phyloP scores from a whole-genome alignment of 768 basidiomycete species.

The Sarcodon sp. region DNA sequence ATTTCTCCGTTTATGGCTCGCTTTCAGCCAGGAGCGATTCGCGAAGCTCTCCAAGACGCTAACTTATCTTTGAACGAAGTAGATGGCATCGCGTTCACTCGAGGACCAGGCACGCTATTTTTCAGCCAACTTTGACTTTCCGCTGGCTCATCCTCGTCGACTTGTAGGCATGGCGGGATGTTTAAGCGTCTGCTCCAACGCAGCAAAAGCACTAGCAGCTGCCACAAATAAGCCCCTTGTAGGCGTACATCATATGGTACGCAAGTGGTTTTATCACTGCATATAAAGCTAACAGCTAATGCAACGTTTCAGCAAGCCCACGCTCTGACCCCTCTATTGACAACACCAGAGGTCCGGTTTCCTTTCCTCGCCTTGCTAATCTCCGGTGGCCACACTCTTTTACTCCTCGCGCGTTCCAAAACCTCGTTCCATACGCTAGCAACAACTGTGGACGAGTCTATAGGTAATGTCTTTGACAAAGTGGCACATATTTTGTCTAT shows the following conservation, averaged over 20 bases:
- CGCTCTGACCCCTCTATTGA: slow-evolving; percentile 70
- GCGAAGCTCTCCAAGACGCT: slow-evolving; percentile 55
- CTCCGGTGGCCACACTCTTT: slow-evolving; percentile 90
- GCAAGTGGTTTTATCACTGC: slow-evolving; percentile 6
- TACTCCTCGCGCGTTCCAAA: slow-evolving; percentile 57
- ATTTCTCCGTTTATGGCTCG: slow-evolving; percentile 1
- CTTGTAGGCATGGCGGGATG: slow-evolving; percentile 63
- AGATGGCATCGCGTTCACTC: slow-evolving; percentile 84
- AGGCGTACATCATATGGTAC: slow-evolving; percentile 93
- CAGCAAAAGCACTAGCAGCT: slow-evolving; percentile 79
- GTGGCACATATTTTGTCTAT: slow-evolving; percentile 60
- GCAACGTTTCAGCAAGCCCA: slow-evolving; percentile 68
- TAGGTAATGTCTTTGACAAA: slow-evolving; percentile 80
- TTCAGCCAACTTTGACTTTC: slow-evolving; percentile 1
- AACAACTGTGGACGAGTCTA: slow-evolving; percentile 59
- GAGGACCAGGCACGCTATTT: slow-evolving; percentile 55
- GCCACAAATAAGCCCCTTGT: slow-evolving; percentile 67
- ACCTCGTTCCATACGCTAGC: slow-evolving; percentile 57
- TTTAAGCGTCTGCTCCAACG: slow-evolving; percentile 64
- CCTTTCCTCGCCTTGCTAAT: slow-evolving; percentile 85
- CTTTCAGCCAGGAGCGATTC: slow-evolving; percentile 59
- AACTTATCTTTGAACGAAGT: slow-evolving; percentile 44
- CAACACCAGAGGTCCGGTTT: slow-evolving; percentile 45
- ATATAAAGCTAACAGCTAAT: neutral
- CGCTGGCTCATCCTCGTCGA: neutral